Conservation (phyloP, 345 rosid genomes). For the Hibiscus tridactylites region DNA sequence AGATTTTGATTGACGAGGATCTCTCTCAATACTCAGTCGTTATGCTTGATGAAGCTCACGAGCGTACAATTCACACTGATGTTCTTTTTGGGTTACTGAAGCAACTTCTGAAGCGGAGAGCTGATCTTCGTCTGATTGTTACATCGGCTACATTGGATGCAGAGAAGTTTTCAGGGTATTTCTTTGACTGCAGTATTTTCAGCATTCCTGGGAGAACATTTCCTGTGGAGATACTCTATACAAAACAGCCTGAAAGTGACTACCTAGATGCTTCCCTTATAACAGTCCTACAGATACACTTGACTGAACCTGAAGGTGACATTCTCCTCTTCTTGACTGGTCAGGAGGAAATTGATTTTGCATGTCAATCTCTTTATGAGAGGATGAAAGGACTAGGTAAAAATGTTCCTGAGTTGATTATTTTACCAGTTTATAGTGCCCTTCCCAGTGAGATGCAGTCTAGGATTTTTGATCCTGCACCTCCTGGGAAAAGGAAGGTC, state of each 20-base stretch:
- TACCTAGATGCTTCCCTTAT: conserved; percentile 61
- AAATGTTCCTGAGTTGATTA: conserved; percentile 63
- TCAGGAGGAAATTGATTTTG: conserved; percentile 71
- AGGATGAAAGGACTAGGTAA: conserved; percentile 63
- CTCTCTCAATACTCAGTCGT: conserved; percentile 55
- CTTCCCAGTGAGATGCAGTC: conserved; percentile 76
- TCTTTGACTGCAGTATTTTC: conserved; percentile 63
- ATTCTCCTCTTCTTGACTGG: conserved; percentile 63
- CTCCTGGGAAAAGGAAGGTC: conserved; percentile 68
- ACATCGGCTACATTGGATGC: conserved; percentile 69
- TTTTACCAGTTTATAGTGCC: conserved; percentile 68
- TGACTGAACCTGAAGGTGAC: conserved; percentile 73
- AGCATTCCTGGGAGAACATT: conserved; percentile 67
- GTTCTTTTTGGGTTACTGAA: conserved; percentile 65
- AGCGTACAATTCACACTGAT: conserved; percentile 68
- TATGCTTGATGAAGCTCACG: conserved; percentile 82
- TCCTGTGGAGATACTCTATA: conserved; percentile 61
- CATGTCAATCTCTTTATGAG: conserved; percentile 54
- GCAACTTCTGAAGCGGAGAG: conserved; percentile 47
- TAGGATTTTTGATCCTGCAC: conserved; percentile 63
- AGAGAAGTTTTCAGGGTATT: conserved; percentile 61
- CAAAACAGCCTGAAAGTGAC: conserved; percentile 68
- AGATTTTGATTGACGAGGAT: conserved; percentile 46
- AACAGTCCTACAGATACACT: conserved; percentile 59
- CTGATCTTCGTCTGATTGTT: conserved; percentile 58